A percentile compares a stretch with the other conserved stretches of the same genome.
These are phyloP conservation scores for Didymella arachidicola DNA, from an alignment of 2,329 filamentous ascomycete genomes.

Conservation along the genomic window DNA sequence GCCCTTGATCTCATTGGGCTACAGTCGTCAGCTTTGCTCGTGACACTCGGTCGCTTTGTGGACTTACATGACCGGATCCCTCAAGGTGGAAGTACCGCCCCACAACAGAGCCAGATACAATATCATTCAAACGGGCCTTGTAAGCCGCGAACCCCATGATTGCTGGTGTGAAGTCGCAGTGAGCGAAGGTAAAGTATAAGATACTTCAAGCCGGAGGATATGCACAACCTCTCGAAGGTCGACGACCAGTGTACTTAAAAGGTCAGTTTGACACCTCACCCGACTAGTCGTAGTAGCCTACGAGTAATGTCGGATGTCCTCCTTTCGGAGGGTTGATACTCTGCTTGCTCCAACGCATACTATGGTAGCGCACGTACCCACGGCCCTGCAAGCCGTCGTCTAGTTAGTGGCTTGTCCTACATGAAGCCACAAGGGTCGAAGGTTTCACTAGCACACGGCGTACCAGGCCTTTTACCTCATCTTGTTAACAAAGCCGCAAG, in stretches of 20 bases:
- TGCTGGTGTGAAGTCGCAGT: constrained; percentile 11
- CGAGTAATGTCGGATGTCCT: constrained; percentile 21
- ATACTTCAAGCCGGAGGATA: constrained; percentile 13
- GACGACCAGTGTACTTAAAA: constrained; percentile 22
- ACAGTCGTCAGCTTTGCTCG: constrained; percentile 23
- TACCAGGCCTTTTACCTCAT: constrained; percentile 17
- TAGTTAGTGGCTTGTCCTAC: constrained; percentile 20
- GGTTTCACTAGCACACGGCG: constrained; percentile 22
- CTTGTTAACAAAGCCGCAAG: constrained; percentile 11
- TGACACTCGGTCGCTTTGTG: neutral
- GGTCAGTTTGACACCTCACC: constrained; percentile 17
- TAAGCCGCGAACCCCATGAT: constrained; percentile 20
- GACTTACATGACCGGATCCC: constrained; percentile 79
- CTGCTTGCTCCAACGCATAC: constrained; percentile 14
- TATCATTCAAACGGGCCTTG: constrained; percentile 39
- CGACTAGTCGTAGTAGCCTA: constrained; percentile 16
- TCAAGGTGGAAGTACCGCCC: constrained; percentile 73
- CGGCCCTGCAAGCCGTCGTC: constrained; percentile 13
- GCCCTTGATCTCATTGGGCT: constrained; percentile 75
- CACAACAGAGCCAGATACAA: constrained; percentile 44
- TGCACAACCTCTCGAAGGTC: constrained; percentile 11
- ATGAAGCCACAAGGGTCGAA: constrained; percentile 17
- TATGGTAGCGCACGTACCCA: constrained; percentile 17
- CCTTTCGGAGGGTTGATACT: constrained; percentile 21
- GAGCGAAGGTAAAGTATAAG: neutral